Conservation (phyloP, 495 filamentous ascomycete genomes). For the Mytilinidion resinicola region DNA sequence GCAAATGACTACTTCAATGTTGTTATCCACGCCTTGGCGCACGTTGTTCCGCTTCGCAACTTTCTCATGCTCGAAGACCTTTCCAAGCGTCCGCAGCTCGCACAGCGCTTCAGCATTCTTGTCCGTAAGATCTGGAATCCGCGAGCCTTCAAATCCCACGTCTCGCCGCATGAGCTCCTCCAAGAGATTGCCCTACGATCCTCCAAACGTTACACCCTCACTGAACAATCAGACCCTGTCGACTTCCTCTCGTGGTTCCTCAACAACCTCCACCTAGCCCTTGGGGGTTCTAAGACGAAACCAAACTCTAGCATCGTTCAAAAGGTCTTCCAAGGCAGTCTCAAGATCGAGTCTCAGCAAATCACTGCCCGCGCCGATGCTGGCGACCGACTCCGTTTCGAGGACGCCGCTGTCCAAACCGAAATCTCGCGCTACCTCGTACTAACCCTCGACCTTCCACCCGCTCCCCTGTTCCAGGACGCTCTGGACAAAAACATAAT, state of each 20-base stretch:
- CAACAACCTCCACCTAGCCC: conserved; percentile 84
- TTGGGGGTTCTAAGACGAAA: conserved; percentile 85
- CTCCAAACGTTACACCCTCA: conserved; percentile 87
- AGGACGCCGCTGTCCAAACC: conserved; percentile 79
- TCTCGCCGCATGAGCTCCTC: conserved; percentile 93
- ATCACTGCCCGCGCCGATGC: conserved; percentile 90
- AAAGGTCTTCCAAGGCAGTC: conserved; percentile 82
- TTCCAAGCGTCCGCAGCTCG: conserved; percentile 51
- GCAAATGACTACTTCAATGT: conserved; percentile 99
- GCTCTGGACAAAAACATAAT: conserved; percentile 88
- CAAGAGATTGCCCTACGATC: conserved; percentile 89
- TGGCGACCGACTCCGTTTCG: conserved; percentile 84
- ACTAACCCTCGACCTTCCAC: conserved; percentile 84
- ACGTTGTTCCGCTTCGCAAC: conserved; percentile 85
- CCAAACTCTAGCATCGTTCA: conserved; percentile 78
- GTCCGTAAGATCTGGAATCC: conserved; percentile 98
- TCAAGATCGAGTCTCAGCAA: conserved; percentile 87
- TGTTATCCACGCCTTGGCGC: conserved; percentile 85
- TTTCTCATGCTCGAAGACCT: conserved; percentile 84
- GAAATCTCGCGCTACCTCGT: conserved; percentile 75
- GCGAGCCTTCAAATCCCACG: conserved; percentile 91
- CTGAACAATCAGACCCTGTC: conserved; percentile 86
- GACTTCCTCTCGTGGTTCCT: conserved; percentile 97
- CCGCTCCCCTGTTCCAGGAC: conserved; percentile 95
- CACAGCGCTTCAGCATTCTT: conserved; percentile 78